These are phyloP conservation scores for Limnanthes douglasii DNA, from an alignment of 345 rosid species.

Conservation along the genomic window DNA sequence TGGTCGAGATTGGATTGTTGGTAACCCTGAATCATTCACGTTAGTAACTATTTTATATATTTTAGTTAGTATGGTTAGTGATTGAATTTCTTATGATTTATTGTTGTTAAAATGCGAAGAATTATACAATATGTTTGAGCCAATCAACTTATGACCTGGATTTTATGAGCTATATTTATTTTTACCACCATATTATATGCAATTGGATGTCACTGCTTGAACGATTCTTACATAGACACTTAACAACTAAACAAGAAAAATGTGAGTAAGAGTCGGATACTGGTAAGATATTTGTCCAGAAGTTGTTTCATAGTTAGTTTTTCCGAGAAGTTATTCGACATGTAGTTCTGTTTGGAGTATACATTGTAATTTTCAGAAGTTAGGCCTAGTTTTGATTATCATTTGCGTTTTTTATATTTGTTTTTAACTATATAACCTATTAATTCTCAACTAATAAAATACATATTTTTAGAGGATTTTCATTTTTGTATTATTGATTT, in stretches of 20 bases:
- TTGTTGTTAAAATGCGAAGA: too few species aligned
- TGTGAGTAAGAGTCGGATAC: constrained; percentile 86
- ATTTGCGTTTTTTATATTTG: constrained; percentile 1
- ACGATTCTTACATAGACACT: constrained; percentile 80
- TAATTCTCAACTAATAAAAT: constrained; percentile 1
- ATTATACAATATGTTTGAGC: too few species aligned
- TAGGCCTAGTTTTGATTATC: too few species aligned
- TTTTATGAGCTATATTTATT: background rate
- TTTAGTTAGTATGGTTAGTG: background rate
- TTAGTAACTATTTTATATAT: constrained; percentile 20
- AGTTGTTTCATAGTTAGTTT: too few species aligned
- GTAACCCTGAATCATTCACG: constrained; percentile 84
- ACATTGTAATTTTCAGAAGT: too few species aligned
- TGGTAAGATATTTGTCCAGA: too few species aligned
- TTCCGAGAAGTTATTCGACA: too few species aligned
- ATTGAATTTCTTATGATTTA: constrained; percentile 1
- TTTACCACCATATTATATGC: constrained; percentile 22
- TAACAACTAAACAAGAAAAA: constrained; percentile 88
- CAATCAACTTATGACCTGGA: background rate
- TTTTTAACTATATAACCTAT: background rate
- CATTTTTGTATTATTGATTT: constrained; percentile 6
- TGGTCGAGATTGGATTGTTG: constrained; percentile 85
- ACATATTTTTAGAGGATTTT: background rate
- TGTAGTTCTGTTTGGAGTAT: too few species aligned
- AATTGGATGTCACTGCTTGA: constrained; percentile 91